Percentiles rank a stretch among this genome's conserved stretches.
Evolutionary conservation across 345 rosid genomes (phyloP).

Genomic region (Moricandia moricandioides): DNA sequence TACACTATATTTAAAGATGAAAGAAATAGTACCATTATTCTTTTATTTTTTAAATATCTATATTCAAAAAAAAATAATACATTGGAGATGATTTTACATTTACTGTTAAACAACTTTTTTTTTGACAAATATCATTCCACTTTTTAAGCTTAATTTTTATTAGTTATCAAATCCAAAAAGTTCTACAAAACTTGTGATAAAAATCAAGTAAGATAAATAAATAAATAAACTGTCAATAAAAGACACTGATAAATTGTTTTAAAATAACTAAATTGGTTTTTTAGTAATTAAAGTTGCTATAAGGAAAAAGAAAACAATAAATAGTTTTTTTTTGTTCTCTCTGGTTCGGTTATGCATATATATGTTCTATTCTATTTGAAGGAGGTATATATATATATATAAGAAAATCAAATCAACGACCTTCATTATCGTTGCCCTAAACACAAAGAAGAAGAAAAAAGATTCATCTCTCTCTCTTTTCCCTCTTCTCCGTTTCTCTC

Average conservation of each 20-base stretch:
- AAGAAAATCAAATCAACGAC: not conserved
- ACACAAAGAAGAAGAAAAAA: not conserved
- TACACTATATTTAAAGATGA: too few relatives aligned
- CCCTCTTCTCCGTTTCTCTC: slow-evolving; percentile 24
- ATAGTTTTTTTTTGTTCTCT: not conserved
- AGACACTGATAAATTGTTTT: not conserved
- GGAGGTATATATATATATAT: not conserved
- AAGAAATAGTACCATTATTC: too few relatives aligned
- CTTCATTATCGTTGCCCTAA: slow-evolving; percentile 2
- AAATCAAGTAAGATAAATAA: not conserved
- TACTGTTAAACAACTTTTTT: not conserved
- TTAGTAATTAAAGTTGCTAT: too few relatives aligned
- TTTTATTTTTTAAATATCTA: too few relatives aligned
- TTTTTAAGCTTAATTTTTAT: not conserved
- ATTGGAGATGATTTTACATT: too few relatives aligned
- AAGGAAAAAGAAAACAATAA: not conserved
- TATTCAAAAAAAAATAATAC: too few relatives aligned
- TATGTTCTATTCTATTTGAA: not conserved
- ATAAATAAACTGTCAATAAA: too few relatives aligned
- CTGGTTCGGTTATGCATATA: not conserved
- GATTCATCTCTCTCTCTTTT: slow-evolving; percentile 6
- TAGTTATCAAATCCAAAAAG: not conserved
- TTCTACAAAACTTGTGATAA: not conserved
- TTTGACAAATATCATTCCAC: not conserved
- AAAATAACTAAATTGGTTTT: not conserved